Evolutionary conservation across 129 eudicot genomes (phyloP).

Genomic region (Kitagawia praeruptora): DNA sequence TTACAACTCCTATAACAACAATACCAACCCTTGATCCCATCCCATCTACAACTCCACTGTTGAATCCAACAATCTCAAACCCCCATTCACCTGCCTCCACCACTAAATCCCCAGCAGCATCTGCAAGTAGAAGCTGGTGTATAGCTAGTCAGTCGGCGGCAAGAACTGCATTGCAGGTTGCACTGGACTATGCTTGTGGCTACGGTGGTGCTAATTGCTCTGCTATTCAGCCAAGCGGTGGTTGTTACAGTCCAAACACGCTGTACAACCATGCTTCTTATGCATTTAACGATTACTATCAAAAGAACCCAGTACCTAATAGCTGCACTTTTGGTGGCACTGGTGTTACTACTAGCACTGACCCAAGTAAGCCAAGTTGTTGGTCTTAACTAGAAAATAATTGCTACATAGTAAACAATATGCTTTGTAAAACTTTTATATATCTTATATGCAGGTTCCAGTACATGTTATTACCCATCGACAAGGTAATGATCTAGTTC

Average conservation of each 20-base stretch:
- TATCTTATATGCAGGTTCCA: constrained; percentile 49
- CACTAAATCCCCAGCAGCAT: constrained; percentile 29
- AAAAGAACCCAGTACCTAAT: constrained; percentile 79
- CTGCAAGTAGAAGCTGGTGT: constrained; percentile 55
- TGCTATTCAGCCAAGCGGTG: constrained; percentile 54
- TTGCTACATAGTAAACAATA: neutral
- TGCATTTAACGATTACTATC: constrained; percentile 83
- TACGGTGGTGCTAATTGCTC: constrained; percentile 74
- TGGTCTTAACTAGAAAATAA: too few relatives aligned
- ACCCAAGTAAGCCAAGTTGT: constrained; percentile 61
- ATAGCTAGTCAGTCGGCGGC: constrained; percentile 69
- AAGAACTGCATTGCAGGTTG: constrained; percentile 50
- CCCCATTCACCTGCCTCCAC: constrained; percentile 37
- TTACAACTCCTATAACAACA: constrained; percentile 79
- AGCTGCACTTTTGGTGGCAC: constrained; percentile 92
- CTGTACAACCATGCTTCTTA: constrained; percentile 72
- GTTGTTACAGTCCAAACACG: constrained; percentile 60
- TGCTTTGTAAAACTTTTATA: neutral
- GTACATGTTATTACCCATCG: constrained; percentile 59
- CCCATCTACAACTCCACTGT: constrained; percentile 24
- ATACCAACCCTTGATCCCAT: constrained; percentile 40
- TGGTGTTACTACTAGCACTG: constrained; percentile 71
- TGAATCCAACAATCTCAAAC: constrained; percentile 45
- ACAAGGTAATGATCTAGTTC: constrained; percentile 43
- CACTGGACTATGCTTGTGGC: constrained; percentile 89